These are phyloP conservation scores for Flaveria floridana DNA, from an alignment of 140 eudicot species.

Conservation along the genomic window DNA sequence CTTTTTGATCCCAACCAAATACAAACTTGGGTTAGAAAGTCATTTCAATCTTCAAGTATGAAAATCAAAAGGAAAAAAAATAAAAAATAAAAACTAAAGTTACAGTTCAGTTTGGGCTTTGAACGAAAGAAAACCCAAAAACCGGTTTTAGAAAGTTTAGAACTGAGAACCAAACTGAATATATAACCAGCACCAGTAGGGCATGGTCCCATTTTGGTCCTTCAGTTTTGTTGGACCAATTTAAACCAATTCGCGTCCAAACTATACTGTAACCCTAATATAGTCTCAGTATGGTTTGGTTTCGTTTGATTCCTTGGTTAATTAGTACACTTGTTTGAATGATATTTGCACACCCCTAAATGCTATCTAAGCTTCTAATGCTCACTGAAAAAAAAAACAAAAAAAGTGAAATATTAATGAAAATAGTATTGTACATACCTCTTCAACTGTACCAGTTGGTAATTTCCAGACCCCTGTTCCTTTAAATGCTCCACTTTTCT, in stretches of 20 bases:
- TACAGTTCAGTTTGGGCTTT: no score
- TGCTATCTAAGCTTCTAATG: neutral
- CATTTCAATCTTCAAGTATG: neutral
- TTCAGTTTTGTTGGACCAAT: neutral
- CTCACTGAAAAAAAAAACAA: neutral
- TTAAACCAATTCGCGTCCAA: neutral
- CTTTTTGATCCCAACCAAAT: neutral
- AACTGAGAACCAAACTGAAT: neutral
- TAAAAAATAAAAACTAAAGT: no score
- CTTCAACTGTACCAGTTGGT: constrained; percentile 73
- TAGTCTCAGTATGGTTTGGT: no score
- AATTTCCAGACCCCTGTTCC: constrained; percentile 72
- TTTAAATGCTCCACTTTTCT: constrained; percentile 51
- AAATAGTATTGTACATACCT: constrained; percentile 35
- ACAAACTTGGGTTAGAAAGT: neutral
- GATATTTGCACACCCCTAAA: neutral
- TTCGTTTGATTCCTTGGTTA: neutral
- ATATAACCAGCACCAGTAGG: neutral
- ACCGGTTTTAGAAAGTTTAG: no score
- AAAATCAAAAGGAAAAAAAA: no score
- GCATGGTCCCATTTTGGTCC: no score
- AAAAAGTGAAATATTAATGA: neutral
- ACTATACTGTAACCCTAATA: no score
- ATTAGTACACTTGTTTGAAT: neutral
- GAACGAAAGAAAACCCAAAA: no score